A percentile compares a stretch with the other conserved stretches of the same genome.
Conservation (phyloP, 2,329 filamentous ascomycete genomes). For the Phyllosticta capitalensis region DNA sequence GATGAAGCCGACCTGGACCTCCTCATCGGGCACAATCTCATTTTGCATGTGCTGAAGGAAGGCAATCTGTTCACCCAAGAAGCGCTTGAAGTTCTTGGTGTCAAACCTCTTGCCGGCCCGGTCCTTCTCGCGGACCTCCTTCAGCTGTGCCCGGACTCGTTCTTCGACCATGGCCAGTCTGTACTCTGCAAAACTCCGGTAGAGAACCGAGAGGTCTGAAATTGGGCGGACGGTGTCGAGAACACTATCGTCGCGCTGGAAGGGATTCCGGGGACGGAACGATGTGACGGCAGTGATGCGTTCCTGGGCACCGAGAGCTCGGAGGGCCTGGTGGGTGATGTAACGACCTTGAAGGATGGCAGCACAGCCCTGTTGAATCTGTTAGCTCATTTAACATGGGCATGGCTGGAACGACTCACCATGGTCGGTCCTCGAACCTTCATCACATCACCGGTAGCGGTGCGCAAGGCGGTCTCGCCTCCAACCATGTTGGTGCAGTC, state of each 20-base stretch:
- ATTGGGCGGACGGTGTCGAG: conserved; percentile 51
- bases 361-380: conserved; percentile 43
- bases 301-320: conserved; percentile 48
- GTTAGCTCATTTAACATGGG: conserved; percentile 10
- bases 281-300: conserved; percentile 58
- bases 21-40: conserved; percentile 24
- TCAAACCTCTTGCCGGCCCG: conserved; percentile 23
- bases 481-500: conserved; percentile 55
- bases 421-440: conserved; percentile 52
- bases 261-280: conserved; percentile 50
- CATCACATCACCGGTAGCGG: conserved; percentile 42
- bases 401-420: conserved; percentile 32
- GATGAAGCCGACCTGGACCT: conserved; percentile 21
- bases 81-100: conserved; percentile 25
- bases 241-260: conserved; percentile 49
- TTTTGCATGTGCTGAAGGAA: conserved; percentile 27
- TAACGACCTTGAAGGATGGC: conserved; percentile 60
- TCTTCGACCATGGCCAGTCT: conserved; percentile 54
- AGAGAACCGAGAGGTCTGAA: conserved; percentile 48
- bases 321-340: conserved; percentile 55
- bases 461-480: conserved; percentile 54
- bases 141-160: conserved; percentile 40
- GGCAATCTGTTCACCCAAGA: conserved; percentile 23
- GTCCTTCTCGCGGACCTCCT: conserved; percentile 31
- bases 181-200: conserved; percentile 53